Evolutionary conservation across 163 green algal genomes (phyloP).

Genomic region (Chlamydomonas reinhardtii): DNA sequence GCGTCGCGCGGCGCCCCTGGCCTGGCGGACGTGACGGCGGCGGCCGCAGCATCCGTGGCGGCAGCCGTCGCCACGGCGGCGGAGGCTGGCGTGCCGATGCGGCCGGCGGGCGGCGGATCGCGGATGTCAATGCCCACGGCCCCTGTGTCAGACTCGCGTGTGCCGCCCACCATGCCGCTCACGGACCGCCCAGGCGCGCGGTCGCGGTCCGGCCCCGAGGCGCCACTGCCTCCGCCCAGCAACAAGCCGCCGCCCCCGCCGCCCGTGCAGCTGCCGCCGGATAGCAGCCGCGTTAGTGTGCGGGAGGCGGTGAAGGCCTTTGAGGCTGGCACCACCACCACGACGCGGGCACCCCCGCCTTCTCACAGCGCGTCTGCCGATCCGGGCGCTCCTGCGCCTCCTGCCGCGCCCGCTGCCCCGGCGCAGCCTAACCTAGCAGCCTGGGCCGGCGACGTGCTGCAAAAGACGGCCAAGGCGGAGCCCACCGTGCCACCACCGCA

Average conservation of each 20-base stretch:
- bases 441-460: not conserved
- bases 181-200: not conserved
- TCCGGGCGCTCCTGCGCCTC: not conserved
- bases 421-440: not conserved
- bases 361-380: too few species aligned
- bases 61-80: not conserved
- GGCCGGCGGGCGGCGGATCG: not conserved
- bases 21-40: not conserved
- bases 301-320: not conserved
- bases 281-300: not conserved
- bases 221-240: too few species aligned
- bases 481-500: not conserved
- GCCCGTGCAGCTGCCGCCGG: not conserved
- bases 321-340: not conserved
- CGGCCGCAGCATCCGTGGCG: conserved; percentile 6
- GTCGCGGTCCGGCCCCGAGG: too few species aligned
- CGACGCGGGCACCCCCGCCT: not conserved
- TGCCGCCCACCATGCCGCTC: not conserved
- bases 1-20: not conserved
- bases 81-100: conserved; percentile 6
- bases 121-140: not conserved
- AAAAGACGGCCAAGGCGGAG: not conserved
- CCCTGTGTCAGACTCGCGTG: not conserved
- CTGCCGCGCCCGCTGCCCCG: not conserved
- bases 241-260: not conserved